phyloP scores from a whole-genome alignment of 495 filamentous ascomycete genomes.

The Penicillium crystallinum region DNA sequence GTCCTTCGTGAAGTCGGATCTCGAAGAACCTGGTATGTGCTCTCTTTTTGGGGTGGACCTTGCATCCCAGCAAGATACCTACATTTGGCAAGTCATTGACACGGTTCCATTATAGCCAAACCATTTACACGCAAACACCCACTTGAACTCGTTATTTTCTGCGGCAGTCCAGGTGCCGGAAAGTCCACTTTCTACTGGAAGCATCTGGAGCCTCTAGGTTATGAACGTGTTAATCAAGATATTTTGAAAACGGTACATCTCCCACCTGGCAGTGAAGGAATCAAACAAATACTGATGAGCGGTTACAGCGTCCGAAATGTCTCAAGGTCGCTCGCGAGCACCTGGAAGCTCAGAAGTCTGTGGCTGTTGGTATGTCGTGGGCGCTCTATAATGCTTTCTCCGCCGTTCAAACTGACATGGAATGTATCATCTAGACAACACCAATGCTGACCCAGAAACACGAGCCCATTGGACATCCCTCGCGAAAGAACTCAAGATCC shows the following conservation, averaged over 20 bases:
- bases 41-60: neutral
- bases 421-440: slow-evolving; percentile 63
- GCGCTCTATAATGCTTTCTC: neutral
- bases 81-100: neutral
- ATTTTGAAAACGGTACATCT: slow-evolving; percentile 66
- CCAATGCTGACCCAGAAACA: slow-evolving; percentile 75
- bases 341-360: slow-evolving; percentile 58
- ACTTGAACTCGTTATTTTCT: slow-evolving; percentile 76
- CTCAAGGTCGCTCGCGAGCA: slow-evolving; percentile 65
- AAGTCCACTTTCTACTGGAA: slow-evolving; percentile 89
- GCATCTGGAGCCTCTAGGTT: slow-evolving; percentile 70
- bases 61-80: neutral
- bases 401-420: neutral
- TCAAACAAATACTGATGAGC: neutral
- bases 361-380: slow-evolving; percentile 66
- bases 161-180: slow-evolving; percentile 81
- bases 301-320: slow-evolving; percentile 67
- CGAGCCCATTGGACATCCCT: slow-evolving; percentile 70
- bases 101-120: neutral
- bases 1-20: slow-evolving; percentile 41
- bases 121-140: slow-evolving; percentile 58
- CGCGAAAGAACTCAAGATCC: slow-evolving; percentile 62
- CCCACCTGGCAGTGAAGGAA: neutral
- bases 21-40: slow-evolving; percentile 29
- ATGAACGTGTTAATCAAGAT: slow-evolving; percentile 88